These are phyloP conservation scores for Russula foetens DNA, from an alignment of 768 basidiomycete species.

Conservation along the genomic window DNA sequence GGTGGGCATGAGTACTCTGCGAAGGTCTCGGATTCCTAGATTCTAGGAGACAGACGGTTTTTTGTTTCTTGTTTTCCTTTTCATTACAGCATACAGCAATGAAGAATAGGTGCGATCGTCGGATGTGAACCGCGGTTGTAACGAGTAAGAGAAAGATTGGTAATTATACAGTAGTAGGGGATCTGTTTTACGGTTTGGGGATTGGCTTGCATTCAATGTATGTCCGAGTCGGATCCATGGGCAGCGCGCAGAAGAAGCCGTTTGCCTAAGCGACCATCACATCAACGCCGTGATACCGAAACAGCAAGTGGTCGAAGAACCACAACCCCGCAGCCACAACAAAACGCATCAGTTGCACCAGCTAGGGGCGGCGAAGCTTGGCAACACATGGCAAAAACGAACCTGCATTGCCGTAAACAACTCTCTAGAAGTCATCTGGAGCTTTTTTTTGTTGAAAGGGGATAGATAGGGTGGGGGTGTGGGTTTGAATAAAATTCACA, in stretches of 20 bases:
- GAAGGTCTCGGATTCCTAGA: slow-evolving; percentile 4
- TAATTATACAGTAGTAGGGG: no score
- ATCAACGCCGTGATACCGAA: not conserved
- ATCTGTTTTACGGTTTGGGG: slow-evolving; percentile 30
- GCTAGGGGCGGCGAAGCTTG: not conserved
- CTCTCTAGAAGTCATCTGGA: slow-evolving; percentile 33
- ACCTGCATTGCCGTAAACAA: slow-evolving; percentile 72
- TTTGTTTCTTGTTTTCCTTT: not conserved
- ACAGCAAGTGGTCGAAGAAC: not conserved
- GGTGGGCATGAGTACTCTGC: not conserved
- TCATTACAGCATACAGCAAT: not conserved
- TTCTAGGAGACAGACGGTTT: not conserved
- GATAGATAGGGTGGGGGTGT: no score
- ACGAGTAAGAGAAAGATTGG: not conserved
- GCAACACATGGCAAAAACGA: not conserved
- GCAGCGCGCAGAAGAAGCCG: slow-evolving; percentile 59
- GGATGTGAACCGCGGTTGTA: not conserved
- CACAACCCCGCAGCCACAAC: not conserved
- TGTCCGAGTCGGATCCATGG: slow-evolving; percentile 55
- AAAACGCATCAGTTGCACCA: not conserved
- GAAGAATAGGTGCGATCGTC: not conserved
- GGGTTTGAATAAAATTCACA: no score
- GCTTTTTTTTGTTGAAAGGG: not conserved
- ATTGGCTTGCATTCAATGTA: slow-evolving; percentile 66
- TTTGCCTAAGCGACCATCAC: not conserved